Base-by-base conservation (phyloP, 257 asterid genomes). In the Scutellaria galericulata region DNA sequence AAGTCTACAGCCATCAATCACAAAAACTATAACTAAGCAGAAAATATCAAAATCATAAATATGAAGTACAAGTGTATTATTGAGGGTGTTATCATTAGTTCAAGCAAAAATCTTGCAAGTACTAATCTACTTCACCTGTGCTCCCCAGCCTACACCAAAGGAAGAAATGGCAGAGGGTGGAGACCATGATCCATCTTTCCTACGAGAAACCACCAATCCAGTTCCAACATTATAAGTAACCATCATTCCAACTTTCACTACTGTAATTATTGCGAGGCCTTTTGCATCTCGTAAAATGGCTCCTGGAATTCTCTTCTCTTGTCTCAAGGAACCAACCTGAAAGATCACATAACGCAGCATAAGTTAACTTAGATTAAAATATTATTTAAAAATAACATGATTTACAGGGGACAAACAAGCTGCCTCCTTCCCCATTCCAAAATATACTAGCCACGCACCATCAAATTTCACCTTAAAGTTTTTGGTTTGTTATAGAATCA, bases 121-220 rank as follows among this genome's bases (percentile, higher is more conserved):
- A 57, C 37, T 22, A 64, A 64, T 47, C 40, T 48, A 68, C 48
- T 67, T 76, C 69, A 95, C 99, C 99, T 95, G 99, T 72, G 94
- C 97, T 62, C 99, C 98, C 99, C 99, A 95, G 78, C 99, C 99
- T 11, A 86, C 81, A 55, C 99, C 99, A 56, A 90, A 85, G 66
- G 96, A 82, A 80, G 98, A 79, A 77, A 95, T 86, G 81, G 99
- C 98, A 50, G 98, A 95, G 31, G 99, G 99, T 41, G 98, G 96
- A 66, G 99, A 95, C 99, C 99, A 95, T 0, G 94, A 81, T 59
- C 99, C 99, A 80, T 95, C 99, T 65, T 90, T 97, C 72, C 91
- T 82, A 53, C 87, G 96, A 57, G 96, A 92, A 85, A 95, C 81
- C 66, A 95, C 96, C 83, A 95, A 69, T 18, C 99, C 99, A 4